Evolutionary conservation across 139 green algal species (phyloP).

Genomic region (Pleodorina starrii): DNA sequence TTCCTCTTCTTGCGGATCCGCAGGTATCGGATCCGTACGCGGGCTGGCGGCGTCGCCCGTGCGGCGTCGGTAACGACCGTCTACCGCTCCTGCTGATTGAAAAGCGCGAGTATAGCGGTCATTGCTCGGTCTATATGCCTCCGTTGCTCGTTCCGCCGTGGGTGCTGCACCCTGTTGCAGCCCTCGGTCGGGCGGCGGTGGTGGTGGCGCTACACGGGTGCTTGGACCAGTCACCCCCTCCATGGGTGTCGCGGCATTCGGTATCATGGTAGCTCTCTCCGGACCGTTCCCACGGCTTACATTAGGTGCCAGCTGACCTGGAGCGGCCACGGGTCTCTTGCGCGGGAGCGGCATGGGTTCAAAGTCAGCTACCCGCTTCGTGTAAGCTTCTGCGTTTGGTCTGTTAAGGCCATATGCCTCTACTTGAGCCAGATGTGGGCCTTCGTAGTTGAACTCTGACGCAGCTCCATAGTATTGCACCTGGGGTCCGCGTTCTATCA

Average conservation of each 20-base stretch:
- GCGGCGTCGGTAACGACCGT: not conserved
- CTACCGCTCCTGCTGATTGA: not conserved
- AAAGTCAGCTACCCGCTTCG: conserved; percentile 1
- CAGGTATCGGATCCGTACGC: not conserved
- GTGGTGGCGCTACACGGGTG: no score
- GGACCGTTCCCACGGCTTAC: no score
- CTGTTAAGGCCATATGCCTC: not conserved
- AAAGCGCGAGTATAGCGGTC: no score
- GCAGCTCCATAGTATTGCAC: not conserved
- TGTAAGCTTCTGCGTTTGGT: not conserved
- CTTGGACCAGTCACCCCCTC: no score
- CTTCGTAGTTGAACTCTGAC: not conserved
- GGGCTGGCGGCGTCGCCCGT: not conserved
- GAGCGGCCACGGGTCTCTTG: not conserved
- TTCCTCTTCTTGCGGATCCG: not conserved
- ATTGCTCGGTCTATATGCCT: no score
- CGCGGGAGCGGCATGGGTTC: not conserved
- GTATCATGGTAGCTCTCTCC: no score
- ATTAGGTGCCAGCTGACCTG: not conserved
- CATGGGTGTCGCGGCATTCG: no score
- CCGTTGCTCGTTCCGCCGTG: no score
- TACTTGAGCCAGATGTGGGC: not conserved
- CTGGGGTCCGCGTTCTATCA: not conserved
- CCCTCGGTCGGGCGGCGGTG: no score
- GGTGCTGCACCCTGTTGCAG: no score